These are phyloP conservation scores for Cladosporium sp. DNA, from an alignment of 2,329 filamentous ascomycete species.

Conservation along the genomic window DNA sequence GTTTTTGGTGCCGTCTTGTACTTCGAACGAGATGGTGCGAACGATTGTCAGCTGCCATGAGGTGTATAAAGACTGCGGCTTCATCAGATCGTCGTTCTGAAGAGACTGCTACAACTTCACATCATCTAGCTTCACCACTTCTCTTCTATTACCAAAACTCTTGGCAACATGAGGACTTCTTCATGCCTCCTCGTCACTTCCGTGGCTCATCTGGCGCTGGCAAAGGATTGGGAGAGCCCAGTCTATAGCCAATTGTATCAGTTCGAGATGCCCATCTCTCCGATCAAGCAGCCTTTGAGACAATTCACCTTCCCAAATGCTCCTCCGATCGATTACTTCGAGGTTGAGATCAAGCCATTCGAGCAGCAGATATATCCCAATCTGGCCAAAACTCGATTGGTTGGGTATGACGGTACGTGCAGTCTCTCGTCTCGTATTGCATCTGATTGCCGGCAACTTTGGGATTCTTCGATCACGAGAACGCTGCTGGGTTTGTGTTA, in stretches of 20 bases:
- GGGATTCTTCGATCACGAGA: conserved; percentile 27
- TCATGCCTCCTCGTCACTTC: not conserved
- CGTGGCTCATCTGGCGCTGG: not conserved
- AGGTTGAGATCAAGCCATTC: conserved; percentile 47
- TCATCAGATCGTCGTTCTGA: not conserved
- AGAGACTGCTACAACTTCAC: not conserved
- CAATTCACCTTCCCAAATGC: conserved; percentile 28
- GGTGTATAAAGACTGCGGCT: not conserved
- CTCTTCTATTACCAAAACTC: not conserved
- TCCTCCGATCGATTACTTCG: conserved; percentile 49
- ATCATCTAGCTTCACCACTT: not conserved
- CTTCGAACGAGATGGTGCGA: not conserved
- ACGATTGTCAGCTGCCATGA: not conserved
- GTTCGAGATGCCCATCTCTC: conserved; percentile 28
- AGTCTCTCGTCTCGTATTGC: not conserved
- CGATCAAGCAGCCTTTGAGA: conserved; percentile 32
- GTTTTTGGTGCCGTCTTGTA: not conserved
- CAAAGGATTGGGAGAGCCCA: conserved; percentile 27
- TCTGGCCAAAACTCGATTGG: conserved; percentile 42
- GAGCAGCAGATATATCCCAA: conserved; percentile 49
- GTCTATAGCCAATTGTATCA: conserved; percentile 29
- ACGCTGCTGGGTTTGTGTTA: not conserved
- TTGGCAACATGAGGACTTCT: not conserved
- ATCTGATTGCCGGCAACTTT: not conserved
- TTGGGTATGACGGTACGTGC: conserved; percentile 52